Percentiles rank a stretch among this genome's conserved stretches.
Evolutionary conservation across 768 basidiomycete species (phyloP).

Genomic region (Calocera viscosa): DNA sequence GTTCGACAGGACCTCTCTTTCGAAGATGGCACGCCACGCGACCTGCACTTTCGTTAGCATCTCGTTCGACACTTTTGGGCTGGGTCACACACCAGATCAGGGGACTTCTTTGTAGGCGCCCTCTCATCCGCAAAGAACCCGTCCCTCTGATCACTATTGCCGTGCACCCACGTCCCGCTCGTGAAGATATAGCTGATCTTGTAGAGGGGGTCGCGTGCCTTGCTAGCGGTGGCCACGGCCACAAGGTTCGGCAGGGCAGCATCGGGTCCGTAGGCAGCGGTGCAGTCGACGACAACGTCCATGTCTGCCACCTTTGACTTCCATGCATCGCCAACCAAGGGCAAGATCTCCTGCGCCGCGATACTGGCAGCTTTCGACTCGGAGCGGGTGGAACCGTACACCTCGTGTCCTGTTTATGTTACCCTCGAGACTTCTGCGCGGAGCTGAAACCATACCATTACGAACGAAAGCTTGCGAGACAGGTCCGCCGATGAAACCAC

Average conservation of each 20-base stretch:
- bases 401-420: conserved; percentile 24
- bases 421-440: neutral
- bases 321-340: conserved; percentile 21
- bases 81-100: neutral
- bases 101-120: conserved; percentile 18
- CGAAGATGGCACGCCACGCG: conserved; percentile 28
- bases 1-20: conserved; percentile 26
- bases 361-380: conserved; percentile 27
- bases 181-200: conserved; percentile 37
- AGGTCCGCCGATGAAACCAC: conserved; percentile 36
- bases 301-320: conserved; percentile 23
- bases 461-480: conserved; percentile 35
- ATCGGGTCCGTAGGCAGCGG: conserved; percentile 19
- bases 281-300: conserved; percentile 29
- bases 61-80: neutral
- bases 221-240: neutral
- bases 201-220: conserved; percentile 19
- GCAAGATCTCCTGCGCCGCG: conserved; percentile 29
- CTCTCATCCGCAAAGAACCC: conserved; percentile 29
- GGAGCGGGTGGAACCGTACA: conserved; percentile 36
- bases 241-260: neutral
- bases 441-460: conserved; percentile 22
- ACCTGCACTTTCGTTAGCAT: conserved; percentile 16
- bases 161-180: conserved; percentile 37
- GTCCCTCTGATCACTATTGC: conserved; percentile 25